Evolutionary conservation across 2,329 filamentous ascomycete genomes (phyloP).

Genomic region (Ophiostoma sp.): DNA sequence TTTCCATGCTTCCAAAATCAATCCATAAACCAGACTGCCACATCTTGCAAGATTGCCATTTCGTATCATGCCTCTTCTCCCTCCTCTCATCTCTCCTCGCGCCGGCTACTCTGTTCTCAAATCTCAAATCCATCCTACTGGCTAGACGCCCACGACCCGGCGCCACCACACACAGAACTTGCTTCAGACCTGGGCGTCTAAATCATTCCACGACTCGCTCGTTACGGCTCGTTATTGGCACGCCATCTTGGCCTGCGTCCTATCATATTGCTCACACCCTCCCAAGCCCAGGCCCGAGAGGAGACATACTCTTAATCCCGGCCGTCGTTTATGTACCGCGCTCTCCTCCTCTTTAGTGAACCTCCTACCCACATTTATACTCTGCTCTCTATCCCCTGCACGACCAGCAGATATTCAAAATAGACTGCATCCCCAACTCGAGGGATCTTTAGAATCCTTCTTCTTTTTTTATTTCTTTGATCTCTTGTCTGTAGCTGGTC

Average conservation of each 20-base stretch:
- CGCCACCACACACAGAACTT: slow-evolving; percentile 34
- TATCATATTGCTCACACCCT: slow-evolving; percentile 40
- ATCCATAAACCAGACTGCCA: background rate
- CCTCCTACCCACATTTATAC: slow-evolving; percentile 26
- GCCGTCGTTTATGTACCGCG: slow-evolving; percentile 35
- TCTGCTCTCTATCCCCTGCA: slow-evolving; percentile 25
- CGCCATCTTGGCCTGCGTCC: slow-evolving; percentile 31
- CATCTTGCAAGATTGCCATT: background rate
- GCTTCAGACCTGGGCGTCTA: slow-evolving; percentile 41
- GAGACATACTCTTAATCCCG: slow-evolving; percentile 34
- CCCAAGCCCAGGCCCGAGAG: slow-evolving; percentile 20
- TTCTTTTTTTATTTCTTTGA: slow-evolving; percentile 38
- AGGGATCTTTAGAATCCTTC: slow-evolving; percentile 32
- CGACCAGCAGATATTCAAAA: slow-evolving; percentile 48
- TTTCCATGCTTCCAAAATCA: background rate
- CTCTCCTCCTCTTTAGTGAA: slow-evolving; percentile 34
- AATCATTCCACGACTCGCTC: slow-evolving; percentile 33
- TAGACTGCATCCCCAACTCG: slow-evolving; percentile 41
- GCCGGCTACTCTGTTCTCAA: slow-evolving; percentile 20
- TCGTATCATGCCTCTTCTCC: background rate
- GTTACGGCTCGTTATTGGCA: slow-evolving; percentile 35
- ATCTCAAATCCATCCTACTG: background rate
- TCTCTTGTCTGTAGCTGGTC: slow-evolving; percentile 40
- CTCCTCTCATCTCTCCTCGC: slow-evolving; percentile 26
- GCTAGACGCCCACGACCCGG: slow-evolving; percentile 28